Evolutionary conservation across 2,329 filamentous ascomycete species (phyloP).

Genomic region (Fusarium sp.): DNA sequence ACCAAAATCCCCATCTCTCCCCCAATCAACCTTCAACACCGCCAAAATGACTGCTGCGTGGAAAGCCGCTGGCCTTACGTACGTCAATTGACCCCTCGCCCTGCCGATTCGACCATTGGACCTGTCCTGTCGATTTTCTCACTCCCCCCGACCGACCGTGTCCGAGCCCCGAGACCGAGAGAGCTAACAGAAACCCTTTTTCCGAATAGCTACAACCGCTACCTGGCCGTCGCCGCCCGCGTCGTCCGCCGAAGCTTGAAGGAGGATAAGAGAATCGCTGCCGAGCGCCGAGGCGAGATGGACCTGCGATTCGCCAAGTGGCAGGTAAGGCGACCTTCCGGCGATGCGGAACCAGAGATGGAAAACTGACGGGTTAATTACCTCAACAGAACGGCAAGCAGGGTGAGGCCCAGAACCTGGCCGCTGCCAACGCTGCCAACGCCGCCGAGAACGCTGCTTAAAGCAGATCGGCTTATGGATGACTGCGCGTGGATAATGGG

Average conservation of each 20-base stretch:
- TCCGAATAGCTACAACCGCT: slow-evolving; percentile 93
- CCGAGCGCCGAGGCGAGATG: slow-evolving; percentile 90
- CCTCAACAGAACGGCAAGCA: slow-evolving; percentile 90
- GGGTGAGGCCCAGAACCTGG: slow-evolving; percentile 83
- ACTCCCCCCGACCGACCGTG: slow-evolving; percentile 20
- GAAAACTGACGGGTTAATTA: slow-evolving; percentile 47
- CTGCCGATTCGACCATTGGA: slow-evolving; percentile 28
- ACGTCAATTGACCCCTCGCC: slow-evolving; percentile 61
- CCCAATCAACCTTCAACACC: slow-evolving; percentile 52
- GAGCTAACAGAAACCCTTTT: slow-evolving; percentile 50
- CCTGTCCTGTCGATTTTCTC: neutral
- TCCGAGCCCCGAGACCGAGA: slow-evolving; percentile 29
- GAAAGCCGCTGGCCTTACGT: slow-evolving; percentile 98
- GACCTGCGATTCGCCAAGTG: slow-evolving; percentile 94
- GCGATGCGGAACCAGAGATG: slow-evolving; percentile 2
- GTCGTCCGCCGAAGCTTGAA: slow-evolving; percentile 97
- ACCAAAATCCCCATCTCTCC: slow-evolving; percentile 43
- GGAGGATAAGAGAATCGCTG: slow-evolving; percentile 88
- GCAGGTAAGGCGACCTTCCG: slow-evolving; percentile 71
- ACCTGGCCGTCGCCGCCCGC: slow-evolving; percentile 94
- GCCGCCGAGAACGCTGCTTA: slow-evolving; percentile 55
- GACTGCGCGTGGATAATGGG: slow-evolving; percentile 41
- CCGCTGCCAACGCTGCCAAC: slow-evolving; percentile 62
- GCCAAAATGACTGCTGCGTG: slow-evolving; percentile 95
- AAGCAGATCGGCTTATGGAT: slow-evolving; percentile 28